Percentiles rank a stretch among this genome's conserved stretches.
Evolutionary conservation across 2,329 filamentous ascomycete genomes (phyloP).

Genomic region (Aspergillus sp.): DNA sequence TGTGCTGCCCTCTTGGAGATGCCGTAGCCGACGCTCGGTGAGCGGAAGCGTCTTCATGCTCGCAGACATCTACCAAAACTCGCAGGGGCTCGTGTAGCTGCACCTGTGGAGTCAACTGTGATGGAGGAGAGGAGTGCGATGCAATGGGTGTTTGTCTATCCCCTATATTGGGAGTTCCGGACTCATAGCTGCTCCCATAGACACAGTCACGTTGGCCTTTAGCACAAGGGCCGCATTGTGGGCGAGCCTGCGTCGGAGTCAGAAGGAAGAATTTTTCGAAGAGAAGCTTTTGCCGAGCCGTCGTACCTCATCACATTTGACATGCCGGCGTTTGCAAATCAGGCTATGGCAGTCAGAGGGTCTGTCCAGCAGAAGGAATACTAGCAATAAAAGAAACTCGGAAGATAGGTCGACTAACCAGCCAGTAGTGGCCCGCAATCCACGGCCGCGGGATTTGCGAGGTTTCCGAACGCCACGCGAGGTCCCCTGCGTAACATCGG

Average conservation of each 20-base stretch:
- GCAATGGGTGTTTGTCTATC: not conserved
- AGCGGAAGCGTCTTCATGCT: conserved; percentile 20
- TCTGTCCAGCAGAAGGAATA: not conserved
- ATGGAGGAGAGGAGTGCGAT: not conserved
- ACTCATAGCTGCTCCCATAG: conserved; percentile 15
- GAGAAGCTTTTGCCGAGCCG: not conserved
- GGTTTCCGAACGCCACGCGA: conserved; percentile 16
- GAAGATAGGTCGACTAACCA: conserved; percentile 23
- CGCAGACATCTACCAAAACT: conserved; percentile 24
- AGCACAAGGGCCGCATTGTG: conserved; percentile 30
- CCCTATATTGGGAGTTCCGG: not conserved
- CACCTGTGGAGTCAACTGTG: not conserved
- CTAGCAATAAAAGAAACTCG: conserved; percentile 6
- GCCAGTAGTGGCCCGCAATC: conserved; percentile 31
- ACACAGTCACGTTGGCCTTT: conserved; percentile 30
- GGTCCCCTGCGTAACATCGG: conserved; percentile 8
- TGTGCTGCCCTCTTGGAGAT: conserved; percentile 2
- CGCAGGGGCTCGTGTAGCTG: conserved; percentile 21
- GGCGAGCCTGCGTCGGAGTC: conserved; percentile 18
- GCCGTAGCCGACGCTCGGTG: conserved; percentile 6
- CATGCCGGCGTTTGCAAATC: conserved; percentile 32
- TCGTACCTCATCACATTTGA: conserved; percentile 34
- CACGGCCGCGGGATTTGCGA: conserved; percentile 32
- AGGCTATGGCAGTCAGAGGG: conserved; percentile 20
- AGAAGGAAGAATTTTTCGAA: not conserved